phyloP scores from a whole-genome alignment of 1,284 basidiomycete genomes.

The Cronartium ribicola region DNA sequence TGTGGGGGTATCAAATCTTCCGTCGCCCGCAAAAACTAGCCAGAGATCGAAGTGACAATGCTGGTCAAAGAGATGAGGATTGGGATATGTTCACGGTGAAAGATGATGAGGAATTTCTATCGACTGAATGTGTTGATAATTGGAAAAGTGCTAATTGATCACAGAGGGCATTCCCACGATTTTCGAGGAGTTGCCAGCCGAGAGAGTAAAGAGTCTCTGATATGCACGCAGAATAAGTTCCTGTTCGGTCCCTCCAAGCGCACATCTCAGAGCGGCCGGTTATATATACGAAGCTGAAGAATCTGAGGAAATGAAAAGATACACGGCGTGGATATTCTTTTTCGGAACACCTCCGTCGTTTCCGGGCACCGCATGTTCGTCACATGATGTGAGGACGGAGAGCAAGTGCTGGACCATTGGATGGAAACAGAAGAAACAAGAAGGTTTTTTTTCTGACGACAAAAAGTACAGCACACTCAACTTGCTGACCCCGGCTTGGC shows the following conservation, averaged over 20 bases:
- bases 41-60: background rate
- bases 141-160: slow-evolving; percentile 2
- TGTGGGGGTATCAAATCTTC: background rate
- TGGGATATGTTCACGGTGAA: background rate
- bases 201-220: background rate
- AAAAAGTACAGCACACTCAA: background rate
- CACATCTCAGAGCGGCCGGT: background rate
- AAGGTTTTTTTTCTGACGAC: slow-evolving; percentile 1
- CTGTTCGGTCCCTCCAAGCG: background rate
- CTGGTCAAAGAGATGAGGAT: background rate
- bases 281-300: background rate
- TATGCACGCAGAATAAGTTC: background rate
- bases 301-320: slow-evolving; percentile 2
- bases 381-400: slow-evolving; percentile 2
- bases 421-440: slow-evolving; percentile 4
- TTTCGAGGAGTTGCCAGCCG: slow-evolving; percentile 2
- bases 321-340: slow-evolving; percentile 5
- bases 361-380: slow-evolving; percentile 8
- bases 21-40: background rate
- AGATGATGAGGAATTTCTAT: background rate
- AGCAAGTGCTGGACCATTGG: background rate
- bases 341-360: slow-evolving; percentile 2
- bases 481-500: too few relatives aligned
- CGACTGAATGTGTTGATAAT: background rate
- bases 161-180: background rate